These are phyloP conservation scores for Exobasidium rhododendri DNA, from an alignment of 1,284 basidiomycete species.

Conservation along the genomic window DNA sequence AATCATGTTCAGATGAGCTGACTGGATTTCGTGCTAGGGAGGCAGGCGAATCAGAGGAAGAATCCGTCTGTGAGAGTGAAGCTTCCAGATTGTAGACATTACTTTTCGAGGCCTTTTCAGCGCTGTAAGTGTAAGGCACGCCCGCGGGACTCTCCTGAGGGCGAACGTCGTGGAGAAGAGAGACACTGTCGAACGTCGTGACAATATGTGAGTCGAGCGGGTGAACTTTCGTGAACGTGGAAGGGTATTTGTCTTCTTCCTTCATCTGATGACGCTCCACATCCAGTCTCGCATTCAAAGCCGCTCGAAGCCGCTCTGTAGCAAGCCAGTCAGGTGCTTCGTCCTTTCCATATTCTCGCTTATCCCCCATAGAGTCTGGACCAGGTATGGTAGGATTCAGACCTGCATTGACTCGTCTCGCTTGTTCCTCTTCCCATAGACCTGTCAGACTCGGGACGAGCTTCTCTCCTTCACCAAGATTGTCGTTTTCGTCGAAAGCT, in stretches of 20 bases:
- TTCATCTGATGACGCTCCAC: conserved; percentile 58
- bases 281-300: conserved; percentile 41
- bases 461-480: conserved; percentile 61
- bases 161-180: conserved; percentile 25
- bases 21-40: conserved; percentile 1
- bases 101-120: background rate
- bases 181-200: conserved; percentile 79
- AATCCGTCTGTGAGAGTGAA: conserved; percentile 25
- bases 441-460: conserved; percentile 83
- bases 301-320: conserved; percentile 51
- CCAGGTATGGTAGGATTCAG: conserved; percentile 34
- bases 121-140: background rate
- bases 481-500: conserved; percentile 54
- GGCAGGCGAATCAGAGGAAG: background rate
- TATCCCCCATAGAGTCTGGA: conserved; percentile 31
- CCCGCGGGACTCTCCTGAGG: background rate
- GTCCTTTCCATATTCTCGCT: conserved; percentile 23
- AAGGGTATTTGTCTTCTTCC: conserved; percentile 21
- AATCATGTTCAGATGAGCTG: conserved; percentile 49
- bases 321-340: conserved; percentile 46
- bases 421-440: conserved; percentile 89
- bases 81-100: conserved; percentile 29
- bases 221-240: conserved; percentile 29
- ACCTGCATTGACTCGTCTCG: conserved; percentile 60
- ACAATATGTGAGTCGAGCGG: conserved; percentile 68